These are phyloP conservation scores for Metarhizium guizhouense DNA, from an alignment of 2,329 filamentous ascomycete genomes.

Conservation along the genomic window DNA sequence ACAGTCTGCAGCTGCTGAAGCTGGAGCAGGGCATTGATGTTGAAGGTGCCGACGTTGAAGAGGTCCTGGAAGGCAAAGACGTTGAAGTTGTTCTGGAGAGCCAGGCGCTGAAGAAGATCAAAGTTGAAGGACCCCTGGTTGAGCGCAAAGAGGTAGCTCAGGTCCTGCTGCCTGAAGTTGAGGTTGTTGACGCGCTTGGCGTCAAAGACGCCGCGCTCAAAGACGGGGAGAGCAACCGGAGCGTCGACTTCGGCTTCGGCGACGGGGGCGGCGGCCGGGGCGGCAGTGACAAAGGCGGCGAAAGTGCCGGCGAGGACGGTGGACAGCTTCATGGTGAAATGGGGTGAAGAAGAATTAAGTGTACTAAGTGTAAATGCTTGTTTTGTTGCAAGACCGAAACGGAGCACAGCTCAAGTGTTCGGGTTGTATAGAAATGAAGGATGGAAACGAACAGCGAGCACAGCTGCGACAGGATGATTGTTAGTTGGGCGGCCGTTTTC, in stretches of 20 bases:
- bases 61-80: conserved; percentile 31
- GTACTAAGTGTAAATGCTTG: not conserved
- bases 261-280: not conserved
- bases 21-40: conserved; percentile 30
- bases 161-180: conserved; percentile 29
- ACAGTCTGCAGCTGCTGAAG: conserved; percentile 32
- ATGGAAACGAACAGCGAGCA: not conserved
- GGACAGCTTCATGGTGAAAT: not conserved
- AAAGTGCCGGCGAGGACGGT: not conserved
- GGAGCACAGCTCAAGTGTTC: not conserved
- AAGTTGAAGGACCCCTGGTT: conserved; percentile 32
- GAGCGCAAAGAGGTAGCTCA: conserved; percentile 37
- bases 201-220: not conserved
- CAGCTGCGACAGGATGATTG: not conserved
- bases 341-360: not conserved
- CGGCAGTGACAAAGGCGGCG: not conserved
- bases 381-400: not conserved
- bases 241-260: not conserved
- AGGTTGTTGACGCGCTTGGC: conserved; percentile 25
- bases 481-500: not conserved
- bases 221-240: not conserved
- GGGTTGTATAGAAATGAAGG: not conserved
- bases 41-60: conserved; percentile 31
- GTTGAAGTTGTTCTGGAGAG: conserved; percentile 36
- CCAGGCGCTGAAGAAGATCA: conserved; percentile 28